Conservation (phyloP, 768 basidiomycete genomes). For the Suillus bovinus region DNA sequence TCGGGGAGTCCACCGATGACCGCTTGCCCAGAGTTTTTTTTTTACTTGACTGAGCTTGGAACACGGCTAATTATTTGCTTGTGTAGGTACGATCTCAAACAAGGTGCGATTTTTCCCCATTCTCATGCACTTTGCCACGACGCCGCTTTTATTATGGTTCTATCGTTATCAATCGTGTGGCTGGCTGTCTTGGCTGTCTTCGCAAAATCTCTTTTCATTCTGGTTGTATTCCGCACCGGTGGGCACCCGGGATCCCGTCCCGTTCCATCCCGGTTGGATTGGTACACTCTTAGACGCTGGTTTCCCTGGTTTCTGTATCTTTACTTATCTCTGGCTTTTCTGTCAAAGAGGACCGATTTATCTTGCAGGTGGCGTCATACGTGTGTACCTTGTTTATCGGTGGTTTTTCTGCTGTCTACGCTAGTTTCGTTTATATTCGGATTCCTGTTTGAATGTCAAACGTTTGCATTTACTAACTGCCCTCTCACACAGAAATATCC, state of each 20-base stretch:
- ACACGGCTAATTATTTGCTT: conserved; percentile 8
- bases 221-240: no score
- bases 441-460: not conserved
- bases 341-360: not conserved
- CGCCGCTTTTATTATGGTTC: conserved; percentile 9
- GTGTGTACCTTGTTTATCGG: not conserved
- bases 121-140: conserved; percentile 7
- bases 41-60: conserved; percentile 2
- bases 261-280: no score
- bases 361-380: not conserved
- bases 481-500: conserved; percentile 66
- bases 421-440: not conserved
- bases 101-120: conserved; percentile 51
- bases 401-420: not conserved
- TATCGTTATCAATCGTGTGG: conserved; percentile 6
- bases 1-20: not conserved
- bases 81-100: conserved; percentile 90
- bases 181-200: not conserved
- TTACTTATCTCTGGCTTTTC: not conserved
- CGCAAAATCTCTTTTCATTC: not conserved
- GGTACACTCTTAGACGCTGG: not conserved
- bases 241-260: conserved; percentile 1
- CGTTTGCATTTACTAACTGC: conserved; percentile 16
- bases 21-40: not conserved
- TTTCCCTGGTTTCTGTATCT: not conserved